phyloP scores from a whole-genome alignment of 768 basidiomycete species.

The Chalciporus pseudorubinellus region DNA sequence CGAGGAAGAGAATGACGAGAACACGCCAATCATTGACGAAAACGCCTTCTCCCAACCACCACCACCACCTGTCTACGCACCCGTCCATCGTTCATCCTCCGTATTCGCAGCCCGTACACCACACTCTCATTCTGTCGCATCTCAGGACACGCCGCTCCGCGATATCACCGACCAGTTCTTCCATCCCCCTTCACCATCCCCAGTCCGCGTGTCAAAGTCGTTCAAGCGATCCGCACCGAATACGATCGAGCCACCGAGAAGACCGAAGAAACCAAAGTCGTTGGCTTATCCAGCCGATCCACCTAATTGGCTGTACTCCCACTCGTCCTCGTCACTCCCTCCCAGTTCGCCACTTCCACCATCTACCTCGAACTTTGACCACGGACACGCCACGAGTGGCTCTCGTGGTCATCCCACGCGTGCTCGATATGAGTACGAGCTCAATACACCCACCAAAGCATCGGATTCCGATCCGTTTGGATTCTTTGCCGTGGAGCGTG shows the following conservation, averaged over 20 bases:
- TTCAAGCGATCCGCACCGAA: conserved; percentile 12
- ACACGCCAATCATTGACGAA: conserved; percentile 16
- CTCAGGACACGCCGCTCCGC: conserved; percentile 25
- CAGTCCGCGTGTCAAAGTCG: conserved; percentile 23
- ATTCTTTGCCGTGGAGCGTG: conserved; percentile 53
- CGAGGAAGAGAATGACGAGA: conserved; percentile 19
- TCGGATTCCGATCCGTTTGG: conserved; percentile 55
- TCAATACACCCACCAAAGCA: conserved; percentile 21
- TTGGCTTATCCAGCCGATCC: conserved; percentile 31
- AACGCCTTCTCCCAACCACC: conserved; percentile 5
- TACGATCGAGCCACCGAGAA: conserved; percentile 27
- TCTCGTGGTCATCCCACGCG: conserved; percentile 2
- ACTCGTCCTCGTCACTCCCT: conserved; percentile 31
- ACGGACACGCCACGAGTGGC: conserved; percentile 1
- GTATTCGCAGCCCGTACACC: conserved; percentile 23
- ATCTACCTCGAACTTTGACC: conserved; percentile 20
- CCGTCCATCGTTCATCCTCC: conserved; percentile 15
- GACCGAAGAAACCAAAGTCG: conserved; percentile 33
- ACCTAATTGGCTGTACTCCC: conserved; percentile 29
- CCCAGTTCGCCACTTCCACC: conserved; percentile 33
- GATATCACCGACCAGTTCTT: conserved; percentile 36
- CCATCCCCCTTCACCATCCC: conserved; percentile 33
- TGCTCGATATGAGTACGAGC: conserved; percentile 18
- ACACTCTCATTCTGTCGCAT: conserved; percentile 15
- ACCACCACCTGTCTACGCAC: conserved; percentile 1